phyloP scores from a whole-genome alignment of 1,284 basidiomycete genomes.

The Rhodotorula glutinis region DNA sequence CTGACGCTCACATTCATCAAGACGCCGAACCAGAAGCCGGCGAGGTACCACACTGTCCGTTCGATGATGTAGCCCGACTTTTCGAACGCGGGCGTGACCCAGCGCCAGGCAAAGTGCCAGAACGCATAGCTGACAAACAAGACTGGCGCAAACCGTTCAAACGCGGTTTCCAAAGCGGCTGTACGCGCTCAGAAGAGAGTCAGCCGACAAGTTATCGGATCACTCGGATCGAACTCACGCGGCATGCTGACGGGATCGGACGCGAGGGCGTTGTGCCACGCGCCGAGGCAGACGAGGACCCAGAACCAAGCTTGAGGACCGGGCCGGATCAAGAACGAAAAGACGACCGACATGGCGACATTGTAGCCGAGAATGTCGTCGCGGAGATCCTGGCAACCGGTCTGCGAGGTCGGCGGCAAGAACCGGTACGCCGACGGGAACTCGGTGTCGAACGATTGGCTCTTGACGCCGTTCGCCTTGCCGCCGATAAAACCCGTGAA shows the following conservation, averaged over 20 bases:
- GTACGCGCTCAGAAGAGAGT: constrained; percentile 23
- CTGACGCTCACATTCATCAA: constrained; percentile 46
- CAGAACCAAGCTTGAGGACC: constrained; percentile 38
- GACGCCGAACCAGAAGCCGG: constrained; percentile 72
- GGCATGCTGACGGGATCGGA: constrained; percentile 70
- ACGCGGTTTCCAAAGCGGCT: constrained; percentile 59
- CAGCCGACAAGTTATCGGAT: too few species aligned
- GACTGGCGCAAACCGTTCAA: constrained; percentile 71
- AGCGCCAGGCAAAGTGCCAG: constrained; percentile 72
- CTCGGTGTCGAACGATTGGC: constrained; percentile 66
- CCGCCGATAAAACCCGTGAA: constrained; percentile 65
- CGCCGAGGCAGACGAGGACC: constrained; percentile 71
- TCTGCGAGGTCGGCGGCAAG: constrained; percentile 50
- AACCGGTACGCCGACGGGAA: constrained; percentile 65
- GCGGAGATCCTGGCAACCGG: constrained; percentile 66
- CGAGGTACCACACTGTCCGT: constrained; percentile 67
- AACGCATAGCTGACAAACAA: constrained; percentile 76
- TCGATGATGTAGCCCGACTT: constrained; percentile 63
- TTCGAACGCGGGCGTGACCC: constrained; percentile 67
- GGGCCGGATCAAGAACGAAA: constrained; percentile 66
- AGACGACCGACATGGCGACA: constrained; percentile 60
- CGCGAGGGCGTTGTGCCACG: constrained; percentile 78
- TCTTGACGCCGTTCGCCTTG: constrained; percentile 63
- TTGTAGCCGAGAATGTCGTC: constrained; percentile 66
- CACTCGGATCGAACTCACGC: constrained; percentile 57